Base-by-base conservation (phyloP, 148 eudicot genomes). In the Tetragonia tetragonoides region DNA sequence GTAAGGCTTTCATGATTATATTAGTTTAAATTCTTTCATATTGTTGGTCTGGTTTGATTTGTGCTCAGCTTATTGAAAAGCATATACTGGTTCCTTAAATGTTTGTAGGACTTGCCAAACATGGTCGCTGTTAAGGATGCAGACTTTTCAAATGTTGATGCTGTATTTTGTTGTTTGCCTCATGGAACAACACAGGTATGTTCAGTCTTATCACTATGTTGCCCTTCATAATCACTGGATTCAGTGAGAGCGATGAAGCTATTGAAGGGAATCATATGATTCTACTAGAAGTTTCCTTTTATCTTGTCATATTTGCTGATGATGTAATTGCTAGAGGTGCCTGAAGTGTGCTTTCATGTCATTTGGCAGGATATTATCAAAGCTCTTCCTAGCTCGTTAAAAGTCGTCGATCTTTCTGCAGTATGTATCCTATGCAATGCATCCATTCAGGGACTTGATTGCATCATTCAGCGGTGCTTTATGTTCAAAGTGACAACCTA, bases 161-260 rank as follows among this genome's bases (percentile, higher is more conserved):
- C 97, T 46, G 97, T 92, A 64, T 95, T 95, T 88, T 95, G 99
- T 81, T 95, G 99, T 86, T 90, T 95, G 87, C 99, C 99, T 37
- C 99, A 95, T 84, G 99, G 99, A 67, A 95, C 99, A 39, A 95
- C 99, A 73, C 99, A 95, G 96, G 99, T 95, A 23, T 47, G 76
- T 49, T 23, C 15, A 7, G 24, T 14, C 64, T 77, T 41, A 7
- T 51, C 11, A 18, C 51, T 14, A 65, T 28, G 23, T 51, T 44
- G 10, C 54, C 20, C 20, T 51, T 51, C 44, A 56, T 3, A 47
- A 47, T 34, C 28, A 37, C 34, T 37, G 41, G 53, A 62, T 47
- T 8, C 10, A 38, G 60, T 38, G 9, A 38, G 38, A 54, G 56
- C 12, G n/a, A 15, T 44, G 80, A 12, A n/a, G 4, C n/a, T 54